phyloP scores from a whole-genome alignment of 331 rosid genomes.

The Dryas integrifolia region DNA sequence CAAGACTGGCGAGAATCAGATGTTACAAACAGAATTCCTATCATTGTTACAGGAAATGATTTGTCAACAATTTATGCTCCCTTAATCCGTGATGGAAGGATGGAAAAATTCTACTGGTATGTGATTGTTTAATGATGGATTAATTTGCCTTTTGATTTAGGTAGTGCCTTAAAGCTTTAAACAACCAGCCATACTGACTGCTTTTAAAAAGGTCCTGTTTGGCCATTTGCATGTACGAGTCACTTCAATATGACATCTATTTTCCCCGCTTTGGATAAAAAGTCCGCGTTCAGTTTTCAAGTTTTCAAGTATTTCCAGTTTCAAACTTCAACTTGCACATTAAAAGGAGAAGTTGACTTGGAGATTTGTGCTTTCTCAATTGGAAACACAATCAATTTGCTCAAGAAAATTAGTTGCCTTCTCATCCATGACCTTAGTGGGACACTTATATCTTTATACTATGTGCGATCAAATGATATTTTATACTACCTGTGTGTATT shows the following conservation, averaged over 20 bases:
- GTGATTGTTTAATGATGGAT: conserved; percentile 18
- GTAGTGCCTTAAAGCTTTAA: too few species aligned
- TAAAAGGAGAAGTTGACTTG: background rate
- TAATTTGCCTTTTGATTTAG: conserved; percentile 7
- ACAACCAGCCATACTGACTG: too few species aligned
- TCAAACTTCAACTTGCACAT: background rate
- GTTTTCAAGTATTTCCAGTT: background rate
- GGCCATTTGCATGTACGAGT: background rate
- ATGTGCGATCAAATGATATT: background rate
- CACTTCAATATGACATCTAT: background rate
- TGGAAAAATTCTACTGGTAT: conserved; percentile 97
- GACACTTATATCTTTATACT: too few species aligned
- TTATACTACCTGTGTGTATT: background rate
- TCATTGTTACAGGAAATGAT: conserved; percentile 93
- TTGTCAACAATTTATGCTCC: conserved; percentile 94
- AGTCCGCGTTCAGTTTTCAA: background rate
- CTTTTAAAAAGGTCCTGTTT: background rate
- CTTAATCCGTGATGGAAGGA: conserved; percentile 94
- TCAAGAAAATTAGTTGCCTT: background rate
- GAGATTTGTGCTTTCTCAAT: background rate
- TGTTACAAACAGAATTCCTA: conserved; percentile 71
- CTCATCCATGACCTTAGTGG: background rate
- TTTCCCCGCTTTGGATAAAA: background rate
- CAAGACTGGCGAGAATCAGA: conserved; percentile 89
- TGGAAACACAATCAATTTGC: background rate